Percentiles rank a stretch among this genome's conserved stretches.
Evolutionary conservation across 139 green algal species (phyloP).

Genomic region (Chlamydomonas eustigma): DNA sequence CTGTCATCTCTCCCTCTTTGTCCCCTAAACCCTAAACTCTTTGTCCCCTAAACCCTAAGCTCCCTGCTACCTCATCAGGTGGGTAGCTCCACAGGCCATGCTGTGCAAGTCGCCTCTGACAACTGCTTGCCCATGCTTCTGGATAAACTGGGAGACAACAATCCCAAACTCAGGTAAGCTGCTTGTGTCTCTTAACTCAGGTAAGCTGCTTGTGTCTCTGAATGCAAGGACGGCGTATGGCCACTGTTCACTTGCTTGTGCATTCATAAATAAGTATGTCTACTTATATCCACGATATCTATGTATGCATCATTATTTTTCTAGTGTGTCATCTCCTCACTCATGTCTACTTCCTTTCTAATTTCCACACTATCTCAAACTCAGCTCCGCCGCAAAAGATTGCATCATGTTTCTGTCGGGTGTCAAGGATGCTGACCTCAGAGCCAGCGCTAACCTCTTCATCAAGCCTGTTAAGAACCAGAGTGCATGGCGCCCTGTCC

Average conservation of each 20-base stretch:
- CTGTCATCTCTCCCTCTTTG: too few relatives aligned
- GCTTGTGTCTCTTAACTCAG: too few relatives aligned
- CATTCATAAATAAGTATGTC: too few relatives aligned
- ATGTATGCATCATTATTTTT: too few relatives aligned
- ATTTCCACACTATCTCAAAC: slow-evolving; percentile 21
- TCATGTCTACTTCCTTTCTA: too few relatives aligned
- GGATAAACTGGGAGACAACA: slow-evolving; percentile 6
- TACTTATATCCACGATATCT: too few relatives aligned
- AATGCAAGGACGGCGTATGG: neutral
- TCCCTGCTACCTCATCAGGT: neutral
- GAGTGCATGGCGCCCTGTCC: slow-evolving; percentile 62
- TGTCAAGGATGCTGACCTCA: neutral
- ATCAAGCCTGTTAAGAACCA: slow-evolving; percentile 65
- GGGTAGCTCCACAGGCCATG: neutral
- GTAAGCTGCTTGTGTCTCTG: too few relatives aligned
- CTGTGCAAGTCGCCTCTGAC: neutral
- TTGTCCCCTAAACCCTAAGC: too few relatives aligned
- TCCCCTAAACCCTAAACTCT: too few relatives aligned
- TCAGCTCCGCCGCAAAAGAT: slow-evolving; percentile 6
- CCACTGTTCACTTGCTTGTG: too few relatives aligned
- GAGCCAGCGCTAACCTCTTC: slow-evolving; percentile 26
- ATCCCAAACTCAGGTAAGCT: neutral
- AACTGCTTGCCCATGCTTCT: neutral
- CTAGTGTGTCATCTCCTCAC: too few relatives aligned
- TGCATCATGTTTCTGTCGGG: slow-evolving; percentile 5